Base-by-base conservation (phyloP, 2,329 filamentous ascomycete species). In the Cytospora mali region DNA sequence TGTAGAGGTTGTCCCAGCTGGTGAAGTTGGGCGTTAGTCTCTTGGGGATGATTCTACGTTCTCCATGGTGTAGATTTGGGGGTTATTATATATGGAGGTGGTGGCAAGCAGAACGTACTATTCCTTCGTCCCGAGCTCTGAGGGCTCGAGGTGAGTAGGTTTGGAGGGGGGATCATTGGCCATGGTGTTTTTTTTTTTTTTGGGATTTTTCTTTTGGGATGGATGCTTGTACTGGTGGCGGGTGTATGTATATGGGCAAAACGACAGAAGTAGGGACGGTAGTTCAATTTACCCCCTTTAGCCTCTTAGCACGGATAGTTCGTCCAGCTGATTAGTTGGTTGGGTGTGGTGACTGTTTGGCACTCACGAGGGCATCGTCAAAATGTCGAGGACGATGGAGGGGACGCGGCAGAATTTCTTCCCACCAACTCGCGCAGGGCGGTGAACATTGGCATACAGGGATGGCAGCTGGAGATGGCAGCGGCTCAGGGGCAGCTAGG, bases 51-150 rank as follows among this genome's bases (percentile, higher is more conserved):
- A 58, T 62, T 46, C 55, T 53, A 48, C 31, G 56, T 53, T 23
- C 48, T 52, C 27, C 28, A 50, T 54, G 58, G 28, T 55, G 51
- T 59, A 52, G 33, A 50, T 10, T 23, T 7, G 10, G 49, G 33
- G 23, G 29, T n/a, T n/a, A 35, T 4, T 16, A 16, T 4, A 16
- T 14, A 35, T 35, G 13, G 11, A 16, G 2, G 2, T 35, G 11
- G 33, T 11, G 33, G 33, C 33, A 35, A 11, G 28, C 16, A 33
- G 49, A 48, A 82, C 86, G 70, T 80, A 96, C 92, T 96, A 96
- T 81, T 94, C 88, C 77, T 92, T 96, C 31, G 92, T 97, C 56
- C 94, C 94, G 31, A 98, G 85, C 74, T 84, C 77, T 73, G 81
- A 96, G 21, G 93, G 91, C 68, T 90, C 84, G 28, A 97, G 87